phyloP scores from a whole-genome alignment of 768 basidiomycete genomes.

The Pleurotus pulmonarius region DNA sequence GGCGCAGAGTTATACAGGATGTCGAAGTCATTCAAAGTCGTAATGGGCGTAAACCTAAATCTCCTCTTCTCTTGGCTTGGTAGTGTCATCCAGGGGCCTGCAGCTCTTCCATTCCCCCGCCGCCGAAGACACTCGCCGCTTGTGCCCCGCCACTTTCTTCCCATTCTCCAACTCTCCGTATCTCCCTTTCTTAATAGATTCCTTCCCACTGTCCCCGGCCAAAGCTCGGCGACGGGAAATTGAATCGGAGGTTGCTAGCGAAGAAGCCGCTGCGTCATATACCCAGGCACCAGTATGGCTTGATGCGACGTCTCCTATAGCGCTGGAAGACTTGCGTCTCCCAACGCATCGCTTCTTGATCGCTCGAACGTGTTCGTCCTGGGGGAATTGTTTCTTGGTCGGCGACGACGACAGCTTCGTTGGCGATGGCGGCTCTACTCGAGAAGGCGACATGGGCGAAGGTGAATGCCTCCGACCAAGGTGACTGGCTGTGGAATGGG shows the following conservation, averaged over 20 bases:
- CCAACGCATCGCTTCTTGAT: constrained; percentile 57
- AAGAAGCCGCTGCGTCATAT: constrained; percentile 48
- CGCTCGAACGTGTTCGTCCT: constrained; percentile 26
- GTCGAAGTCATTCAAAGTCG: no score
- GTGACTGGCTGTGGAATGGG: constrained; percentile 24
- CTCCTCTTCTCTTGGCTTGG: no score
- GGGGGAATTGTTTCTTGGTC: constrained; percentile 7
- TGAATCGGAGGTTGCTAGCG: constrained; percentile 25
- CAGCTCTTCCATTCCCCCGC: constrained; percentile 6
- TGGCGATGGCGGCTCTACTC: background rate
- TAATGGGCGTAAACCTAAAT: no score
- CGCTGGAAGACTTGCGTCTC: constrained; percentile 39
- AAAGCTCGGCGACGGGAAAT: constrained; percentile 10
- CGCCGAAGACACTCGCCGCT: constrained; percentile 1
- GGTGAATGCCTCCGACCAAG: constrained; percentile 13
- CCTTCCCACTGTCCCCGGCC: constrained; percentile 10
- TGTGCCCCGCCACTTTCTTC: constrained; percentile 1
- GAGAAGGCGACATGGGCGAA: background rate
- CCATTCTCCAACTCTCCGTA: constrained; percentile 5
- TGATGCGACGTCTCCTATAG: constrained; percentile 12
- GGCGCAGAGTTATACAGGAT: constrained; percentile 1
- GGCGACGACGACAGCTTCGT: background rate
- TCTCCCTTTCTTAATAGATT: background rate
- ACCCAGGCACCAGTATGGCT: constrained; percentile 37
- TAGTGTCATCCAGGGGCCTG: background rate